phyloP scores from a whole-genome alignment of 257 asterid species.

The Schizonepeta tenuifolia region DNA sequence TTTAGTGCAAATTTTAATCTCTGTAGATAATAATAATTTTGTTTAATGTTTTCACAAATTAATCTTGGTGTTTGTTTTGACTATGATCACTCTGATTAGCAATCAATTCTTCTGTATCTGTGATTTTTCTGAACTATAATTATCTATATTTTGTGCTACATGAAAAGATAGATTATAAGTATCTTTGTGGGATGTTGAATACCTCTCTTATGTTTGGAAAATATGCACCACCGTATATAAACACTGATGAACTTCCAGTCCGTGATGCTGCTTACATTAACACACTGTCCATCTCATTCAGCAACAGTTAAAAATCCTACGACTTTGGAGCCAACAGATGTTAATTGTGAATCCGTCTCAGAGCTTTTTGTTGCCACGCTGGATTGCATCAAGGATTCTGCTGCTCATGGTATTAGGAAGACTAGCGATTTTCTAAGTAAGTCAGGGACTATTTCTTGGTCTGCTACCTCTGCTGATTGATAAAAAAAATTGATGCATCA shows the following conservation, averaged over 20 bases:
- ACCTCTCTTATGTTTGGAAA: conserved; percentile 19
- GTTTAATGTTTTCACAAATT: not conserved
- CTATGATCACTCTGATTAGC: conserved; percentile 7
- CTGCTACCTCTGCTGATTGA: conserved; percentile 18
- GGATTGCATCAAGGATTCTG: conserved; percentile 82
- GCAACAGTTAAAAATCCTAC: conserved; percentile 50
- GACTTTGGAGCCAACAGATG: conserved; percentile 51
- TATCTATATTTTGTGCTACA: not conserved
- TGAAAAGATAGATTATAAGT: conserved; percentile 12
- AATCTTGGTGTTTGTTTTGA: not conserved
- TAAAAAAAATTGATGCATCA: not conserved
- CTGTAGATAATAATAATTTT: not conserved
- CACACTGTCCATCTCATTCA: conserved; percentile 45
- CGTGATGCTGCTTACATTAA: conserved; percentile 24
- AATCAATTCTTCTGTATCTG: not conserved
- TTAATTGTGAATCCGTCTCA: conserved; percentile 69
- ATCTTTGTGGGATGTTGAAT: conserved; percentile 7
- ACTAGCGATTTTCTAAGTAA: conserved; percentile 76
- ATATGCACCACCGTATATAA: conserved; percentile 12
- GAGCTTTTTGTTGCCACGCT: conserved; percentile 94
- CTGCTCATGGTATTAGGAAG: conserved; percentile 68
- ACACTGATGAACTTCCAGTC: not conserved
- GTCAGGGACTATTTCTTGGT: conserved; percentile 31
- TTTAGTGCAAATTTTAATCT: not conserved
- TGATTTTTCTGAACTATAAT: not conserved